Conservation (phyloP, 2,329 filamentous ascomycete genomes). For the Sphaerulina vaccinii region DNA sequence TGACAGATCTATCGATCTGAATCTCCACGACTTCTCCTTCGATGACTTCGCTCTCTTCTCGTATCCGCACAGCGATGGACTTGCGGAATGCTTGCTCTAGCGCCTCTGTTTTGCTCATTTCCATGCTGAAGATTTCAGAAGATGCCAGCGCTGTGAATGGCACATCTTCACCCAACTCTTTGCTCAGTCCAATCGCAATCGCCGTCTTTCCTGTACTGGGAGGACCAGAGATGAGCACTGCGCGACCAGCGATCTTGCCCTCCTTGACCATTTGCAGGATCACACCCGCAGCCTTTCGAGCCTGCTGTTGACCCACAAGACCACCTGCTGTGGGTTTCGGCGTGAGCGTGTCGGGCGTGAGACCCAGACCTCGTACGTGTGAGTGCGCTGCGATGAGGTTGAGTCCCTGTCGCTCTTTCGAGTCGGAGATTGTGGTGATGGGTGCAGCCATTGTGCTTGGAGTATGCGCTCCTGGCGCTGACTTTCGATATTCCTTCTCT, state of each 20-base stretch:
- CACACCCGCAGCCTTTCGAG: slow-evolving; percentile 90
- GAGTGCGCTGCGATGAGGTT: slow-evolving; percentile 98
- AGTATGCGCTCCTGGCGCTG: slow-evolving; percentile 10
- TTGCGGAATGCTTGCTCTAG: slow-evolving; percentile 98
- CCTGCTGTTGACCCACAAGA: slow-evolving; percentile 93
- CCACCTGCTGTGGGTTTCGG: slow-evolving; percentile 84
- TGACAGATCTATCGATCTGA: slow-evolving; percentile 95
- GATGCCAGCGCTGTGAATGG: slow-evolving; percentile 95
- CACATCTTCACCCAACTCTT: slow-evolving; percentile 85
- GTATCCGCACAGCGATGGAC: slow-evolving; percentile 96
- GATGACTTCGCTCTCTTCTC: slow-evolving; percentile 98
- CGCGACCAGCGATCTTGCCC: slow-evolving; percentile 94
- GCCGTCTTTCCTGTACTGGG: slow-evolving; percentile 98
- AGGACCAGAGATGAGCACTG: slow-evolving; percentile 90
- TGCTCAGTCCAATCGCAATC: slow-evolving; percentile 98
- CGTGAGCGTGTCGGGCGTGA: slow-evolving; percentile 87
- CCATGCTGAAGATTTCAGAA: slow-evolving; percentile 96
- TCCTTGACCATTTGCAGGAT: slow-evolving; percentile 99
- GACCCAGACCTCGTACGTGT: slow-evolving; percentile 91
- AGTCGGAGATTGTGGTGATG: slow-evolving; percentile 86
- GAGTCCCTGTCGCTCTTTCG: slow-evolving; percentile 90
- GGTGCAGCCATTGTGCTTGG: slow-evolving; percentile 30
- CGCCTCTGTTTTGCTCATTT: slow-evolving; percentile 99
- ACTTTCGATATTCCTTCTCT: no score
- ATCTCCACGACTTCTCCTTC: slow-evolving; percentile 99